A percentile compares a stretch with the other conserved stretches of the same genome.
These are phyloP conservation scores for Neopestalotiopsis rosae DNA, from an alignment of 2,329 filamentous ascomycete genomes.

Conservation along the genomic window DNA sequence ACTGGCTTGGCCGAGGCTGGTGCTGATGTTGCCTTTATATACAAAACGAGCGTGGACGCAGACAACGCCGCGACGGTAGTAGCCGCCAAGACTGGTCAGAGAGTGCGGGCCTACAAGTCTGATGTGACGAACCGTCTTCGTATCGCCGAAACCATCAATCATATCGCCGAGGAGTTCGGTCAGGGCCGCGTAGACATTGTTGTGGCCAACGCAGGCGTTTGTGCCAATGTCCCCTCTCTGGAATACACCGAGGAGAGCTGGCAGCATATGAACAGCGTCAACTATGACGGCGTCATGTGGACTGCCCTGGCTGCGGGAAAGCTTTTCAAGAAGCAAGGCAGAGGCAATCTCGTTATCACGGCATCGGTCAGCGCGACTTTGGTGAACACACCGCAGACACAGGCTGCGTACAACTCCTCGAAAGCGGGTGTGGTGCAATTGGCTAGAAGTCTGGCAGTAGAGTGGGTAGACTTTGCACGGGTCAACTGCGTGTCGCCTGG, in stretches of 20 bases:
- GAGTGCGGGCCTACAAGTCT: not conserved
- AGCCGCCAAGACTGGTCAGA: constrained; percentile 9
- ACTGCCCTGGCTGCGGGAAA: constrained; percentile 75
- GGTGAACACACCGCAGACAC: constrained; percentile 72
- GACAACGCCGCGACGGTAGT: not conserved
- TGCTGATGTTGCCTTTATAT: constrained; percentile 60
- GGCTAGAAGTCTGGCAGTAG: constrained; percentile 84
- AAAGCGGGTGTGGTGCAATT: constrained; percentile 60
- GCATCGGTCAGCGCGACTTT: constrained; percentile 85
- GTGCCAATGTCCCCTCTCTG: constrained; percentile 76
- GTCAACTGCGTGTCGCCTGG: constrained; percentile 91
- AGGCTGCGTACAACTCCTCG: not conserved
- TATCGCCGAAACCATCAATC: not conserved
- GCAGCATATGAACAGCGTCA: constrained; percentile 76
- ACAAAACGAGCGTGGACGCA: constrained; percentile 28
- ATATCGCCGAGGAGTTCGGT: constrained; percentile 58
- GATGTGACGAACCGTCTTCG: not conserved
- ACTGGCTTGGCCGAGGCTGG: constrained; percentile 64
- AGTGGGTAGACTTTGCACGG: constrained; percentile 80
- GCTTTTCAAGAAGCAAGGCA: constrained; percentile 82
- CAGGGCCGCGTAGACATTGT: constrained; percentile 84
- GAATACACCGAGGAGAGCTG: constrained; percentile 51
- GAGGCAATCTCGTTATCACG: constrained; percentile 85
- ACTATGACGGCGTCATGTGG: constrained; percentile 77
- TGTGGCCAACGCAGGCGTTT: constrained; percentile 78